Base-by-base conservation (phyloP, 2,329 filamentous ascomycete genomes). In the Exserohilum rostratum region DNA sequence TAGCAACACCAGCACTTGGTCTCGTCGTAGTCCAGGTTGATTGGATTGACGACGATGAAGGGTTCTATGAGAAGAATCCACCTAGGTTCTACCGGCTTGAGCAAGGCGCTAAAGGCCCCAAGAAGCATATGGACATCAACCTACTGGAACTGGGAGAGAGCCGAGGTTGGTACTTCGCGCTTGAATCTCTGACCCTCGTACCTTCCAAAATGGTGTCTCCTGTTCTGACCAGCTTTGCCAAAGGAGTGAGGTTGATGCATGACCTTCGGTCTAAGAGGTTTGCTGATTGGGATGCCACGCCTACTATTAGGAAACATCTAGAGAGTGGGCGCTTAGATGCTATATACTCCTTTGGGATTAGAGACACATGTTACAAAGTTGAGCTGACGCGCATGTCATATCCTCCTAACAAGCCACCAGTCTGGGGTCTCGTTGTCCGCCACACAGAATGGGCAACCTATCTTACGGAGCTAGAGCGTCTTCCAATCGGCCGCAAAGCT, bases 21-120 rank as follows among this genome's bases (percentile, higher is more conserved):
- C 31, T 61, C 4, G 55, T 67, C 18, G 57, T 73, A 3, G 60
- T 73, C 4, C 67, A 72, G 46, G 50, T 73, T 11, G 65, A 72
- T 29, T 74, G 69, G 69, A 69, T 63, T 1, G 57, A 69, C 15
- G 66, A 74, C 49, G 66, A 69, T 27, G 63, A 72, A 6, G 68
- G 65, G 4, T 2, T 44, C 5, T 73, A 68, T 38, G 71, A 74
- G 46, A 74, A 72, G 40, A 61, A 58, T 18, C 25, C 55, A 3
- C 48, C 62, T 0, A 57, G 55, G 12, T 74, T 59, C 45, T 74
- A 58, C 38, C 64, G 51, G 27, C 39, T 71, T 1, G 61, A 61
- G 3, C 31, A 53, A 6, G 66, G 62, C n/a, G 50, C 49, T 4
- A 13, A 3, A 11, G 50, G 31, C 2, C 65, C 64, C 1, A 62